phyloP scores from a whole-genome alignment of 2,329 filamentous ascomycete genomes.

The Nectriaceae sp. region DNA sequence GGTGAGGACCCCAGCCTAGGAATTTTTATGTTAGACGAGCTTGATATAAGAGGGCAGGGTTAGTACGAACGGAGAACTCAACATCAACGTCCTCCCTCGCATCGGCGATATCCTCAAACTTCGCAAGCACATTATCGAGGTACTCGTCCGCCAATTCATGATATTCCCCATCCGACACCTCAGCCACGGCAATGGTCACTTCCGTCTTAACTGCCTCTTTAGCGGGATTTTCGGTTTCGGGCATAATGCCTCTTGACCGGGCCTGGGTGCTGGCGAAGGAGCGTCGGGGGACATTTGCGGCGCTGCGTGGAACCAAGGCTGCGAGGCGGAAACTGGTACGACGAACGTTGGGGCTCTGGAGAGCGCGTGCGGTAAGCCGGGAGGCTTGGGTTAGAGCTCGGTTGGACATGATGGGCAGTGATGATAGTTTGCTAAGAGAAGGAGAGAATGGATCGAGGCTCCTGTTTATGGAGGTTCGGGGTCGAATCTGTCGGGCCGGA shows the following conservation, averaged over 20 bases:
- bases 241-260: conserved; percentile 55
- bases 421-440: background rate
- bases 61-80: conserved; percentile 75
- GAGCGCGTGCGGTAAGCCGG: conserved; percentile 37
- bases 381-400: conserved; percentile 39
- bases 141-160: conserved; percentile 77
- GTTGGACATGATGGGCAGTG: conserved; percentile 31
- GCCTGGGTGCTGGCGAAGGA: conserved; percentile 33
- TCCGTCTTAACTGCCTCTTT: conserved; percentile 42
- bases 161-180: conserved; percentile 72
- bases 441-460: background rate
- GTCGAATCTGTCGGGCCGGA: no score
- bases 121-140: conserved; percentile 58
- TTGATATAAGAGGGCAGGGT: background rate
- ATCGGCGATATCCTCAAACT: conserved; percentile 76
- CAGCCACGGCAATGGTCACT: conserved; percentile 53
- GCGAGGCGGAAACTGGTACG: conserved; percentile 24
- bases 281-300: conserved; percentile 21
- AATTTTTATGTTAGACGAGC: background rate
- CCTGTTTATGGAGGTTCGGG: no score
- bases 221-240: conserved; percentile 58
- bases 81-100: conserved; percentile 76
- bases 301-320: conserved; percentile 6
- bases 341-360: conserved; percentile 28
- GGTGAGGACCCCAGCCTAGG: conserved; percentile 81